Evolutionary conservation across 2,329 filamentous ascomycete species (phyloP).

Genomic region (Fusarium caatingaense): DNA sequence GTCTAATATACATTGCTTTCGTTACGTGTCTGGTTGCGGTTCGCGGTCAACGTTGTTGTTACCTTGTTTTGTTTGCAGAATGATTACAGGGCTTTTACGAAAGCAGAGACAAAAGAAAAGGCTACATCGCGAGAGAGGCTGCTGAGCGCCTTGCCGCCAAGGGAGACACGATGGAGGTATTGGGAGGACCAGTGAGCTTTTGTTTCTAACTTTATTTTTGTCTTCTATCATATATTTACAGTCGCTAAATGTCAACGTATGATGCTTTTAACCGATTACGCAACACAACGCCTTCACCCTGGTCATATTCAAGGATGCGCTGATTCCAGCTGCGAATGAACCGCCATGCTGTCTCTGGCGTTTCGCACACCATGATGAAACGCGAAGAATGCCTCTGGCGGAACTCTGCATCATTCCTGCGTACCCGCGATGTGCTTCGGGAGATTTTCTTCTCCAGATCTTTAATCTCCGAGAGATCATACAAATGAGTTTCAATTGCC

Average conservation of each 20-base stretch:
- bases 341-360: constrained; percentile 51
- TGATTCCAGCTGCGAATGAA: constrained; percentile 58
- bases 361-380: constrained; percentile 51
- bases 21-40: constrained; percentile 39
- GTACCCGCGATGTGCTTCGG: constrained; percentile 12
- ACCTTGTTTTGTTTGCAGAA: constrained; percentile 19
- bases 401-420: constrained; percentile 27
- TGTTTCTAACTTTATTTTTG: constrained; percentile 2
- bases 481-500: constrained; percentile 20
- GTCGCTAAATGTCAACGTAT: constrained; percentile 50
- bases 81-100: background rate
- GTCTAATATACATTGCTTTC: constrained; percentile 57
- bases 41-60: constrained; percentile 11
- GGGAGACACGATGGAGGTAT: background rate
- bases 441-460: constrained; percentile 3
- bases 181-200: constrained; percentile 8
- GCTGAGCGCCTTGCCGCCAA: background rate
- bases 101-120: constrained; percentile 13
- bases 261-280: constrained; percentile 47
- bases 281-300: constrained; percentile 10
- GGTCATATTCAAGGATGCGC: constrained; percentile 44
- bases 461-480: constrained; percentile 20
- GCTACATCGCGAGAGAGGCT: constrained; percentile 14
- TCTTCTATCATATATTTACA: constrained; percentile 15
- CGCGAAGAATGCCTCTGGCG: constrained; percentile 39